These are phyloP conservation scores for Zygoascus bituminiphila DNA, from an alignment of 805 yeast species.

Conservation along the genomic window DNA sequence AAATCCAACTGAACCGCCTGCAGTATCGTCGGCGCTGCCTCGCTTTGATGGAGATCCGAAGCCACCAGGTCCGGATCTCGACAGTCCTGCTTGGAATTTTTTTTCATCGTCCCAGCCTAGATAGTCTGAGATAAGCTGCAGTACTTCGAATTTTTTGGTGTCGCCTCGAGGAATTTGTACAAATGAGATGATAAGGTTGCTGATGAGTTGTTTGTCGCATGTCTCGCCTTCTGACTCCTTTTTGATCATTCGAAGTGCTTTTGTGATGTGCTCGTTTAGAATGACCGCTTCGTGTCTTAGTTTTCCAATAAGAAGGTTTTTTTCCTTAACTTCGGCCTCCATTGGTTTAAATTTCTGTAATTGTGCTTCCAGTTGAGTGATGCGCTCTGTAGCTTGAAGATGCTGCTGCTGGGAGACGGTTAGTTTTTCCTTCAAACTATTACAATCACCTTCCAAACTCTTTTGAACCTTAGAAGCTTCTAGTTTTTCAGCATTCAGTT, in stretches of 20 bases:
- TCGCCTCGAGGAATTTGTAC: constrained; percentile 86
- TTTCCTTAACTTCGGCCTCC: constrained; percentile 54
- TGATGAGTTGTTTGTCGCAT: constrained; percentile 81
- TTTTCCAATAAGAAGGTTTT: constrained; percentile 77
- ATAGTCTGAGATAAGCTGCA: constrained; percentile 72
- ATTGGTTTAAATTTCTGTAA: constrained; percentile 30
- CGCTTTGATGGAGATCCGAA: neutral
- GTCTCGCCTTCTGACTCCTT: constrained; percentile 65
- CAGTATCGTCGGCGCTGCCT: constrained; percentile 6
- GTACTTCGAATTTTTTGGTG: constrained; percentile 87
- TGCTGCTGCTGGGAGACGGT: neutral
- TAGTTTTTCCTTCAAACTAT: constrained; percentile 7
- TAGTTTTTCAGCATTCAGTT: constrained; percentile 17
- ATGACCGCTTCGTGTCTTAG: constrained; percentile 91
- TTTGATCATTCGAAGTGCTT: constrained; percentile 77
- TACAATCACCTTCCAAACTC: constrained; percentile 12
- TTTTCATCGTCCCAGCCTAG: constrained; percentile 77
- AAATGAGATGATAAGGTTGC: constrained; percentile 79
- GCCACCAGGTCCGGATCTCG: constrained; percentile 11
- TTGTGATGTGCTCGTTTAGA: constrained; percentile 89
- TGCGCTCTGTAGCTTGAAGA: constrained; percentile 16
- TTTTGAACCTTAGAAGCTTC: constrained; percentile 7
- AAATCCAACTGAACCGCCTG: constrained; percentile 24
- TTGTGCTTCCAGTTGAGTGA: constrained; percentile 16
- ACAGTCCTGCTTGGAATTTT: constrained; percentile 27